These are phyloP conservation scores for Mariannaea sp. DNA, from an alignment of 2,329 filamentous ascomycete genomes.

Conservation along the genomic window DNA sequence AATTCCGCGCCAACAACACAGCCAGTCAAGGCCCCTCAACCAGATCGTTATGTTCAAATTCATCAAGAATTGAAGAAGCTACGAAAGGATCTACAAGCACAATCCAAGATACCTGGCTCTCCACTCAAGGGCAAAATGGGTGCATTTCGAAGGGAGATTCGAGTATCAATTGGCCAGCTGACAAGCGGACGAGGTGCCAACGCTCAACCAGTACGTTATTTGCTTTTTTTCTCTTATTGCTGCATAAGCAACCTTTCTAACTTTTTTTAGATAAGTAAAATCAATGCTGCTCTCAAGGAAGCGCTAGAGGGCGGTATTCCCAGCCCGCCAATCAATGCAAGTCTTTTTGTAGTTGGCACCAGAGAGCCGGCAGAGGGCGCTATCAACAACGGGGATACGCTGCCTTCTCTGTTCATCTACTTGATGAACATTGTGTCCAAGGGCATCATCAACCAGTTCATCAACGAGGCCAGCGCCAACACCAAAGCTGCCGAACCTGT, in stretches of 20 bases:
- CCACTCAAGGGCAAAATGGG: constrained; percentile 69
- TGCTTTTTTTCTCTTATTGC: no score
- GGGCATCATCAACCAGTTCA: constrained; percentile 70
- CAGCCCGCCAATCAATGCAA: constrained; percentile 58
- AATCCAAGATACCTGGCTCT: constrained; percentile 52
- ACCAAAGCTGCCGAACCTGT: constrained; percentile 74
- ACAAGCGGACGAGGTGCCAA: constrained; percentile 69
- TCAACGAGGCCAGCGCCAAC: constrained; percentile 67
- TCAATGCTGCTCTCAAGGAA: constrained; percentile 53
- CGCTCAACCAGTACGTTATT: constrained; percentile 43
- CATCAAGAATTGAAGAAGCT: constrained; percentile 71
- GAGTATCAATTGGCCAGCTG: constrained; percentile 74
- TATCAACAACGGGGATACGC: constrained; percentile 54
- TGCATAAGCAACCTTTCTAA: constrained; percentile 21
- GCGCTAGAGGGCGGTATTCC: constrained; percentile 58
- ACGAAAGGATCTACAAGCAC: constrained; percentile 65
- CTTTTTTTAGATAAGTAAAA: constrained; percentile 42
- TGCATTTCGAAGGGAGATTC: constrained; percentile 72
- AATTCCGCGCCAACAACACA: constrained; percentile 18
- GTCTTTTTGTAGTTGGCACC: constrained; percentile 55
- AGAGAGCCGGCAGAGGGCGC: constrained; percentile 55
- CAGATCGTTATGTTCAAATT: constrained; percentile 59
- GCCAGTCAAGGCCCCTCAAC: constrained; percentile 13
- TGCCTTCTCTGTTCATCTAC: constrained; percentile 73
- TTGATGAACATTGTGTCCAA: constrained; percentile 79